Evolutionary conservation across 345 rosid genomes (phyloP).

Genomic region (Crucihimalaya himalaica): DNA sequence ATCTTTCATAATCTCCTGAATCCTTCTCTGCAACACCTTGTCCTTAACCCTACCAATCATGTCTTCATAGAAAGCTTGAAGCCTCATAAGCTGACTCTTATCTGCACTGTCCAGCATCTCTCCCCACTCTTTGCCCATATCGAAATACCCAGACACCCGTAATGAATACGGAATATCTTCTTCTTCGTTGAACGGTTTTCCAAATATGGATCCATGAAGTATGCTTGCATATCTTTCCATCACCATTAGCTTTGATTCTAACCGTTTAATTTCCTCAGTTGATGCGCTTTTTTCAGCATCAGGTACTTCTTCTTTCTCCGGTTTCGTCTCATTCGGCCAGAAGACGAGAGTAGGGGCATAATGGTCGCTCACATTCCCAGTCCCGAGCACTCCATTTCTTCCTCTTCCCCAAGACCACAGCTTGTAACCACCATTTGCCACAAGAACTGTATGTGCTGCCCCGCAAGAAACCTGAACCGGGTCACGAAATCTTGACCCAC

Average conservation of each 20-base stretch:
- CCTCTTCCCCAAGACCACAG: conserved; percentile 98
- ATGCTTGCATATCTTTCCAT: conserved; percentile 78
- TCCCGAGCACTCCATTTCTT: conserved; percentile 87
- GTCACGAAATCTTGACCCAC: conserved; percentile 54
- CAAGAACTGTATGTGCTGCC: conserved; percentile 86
- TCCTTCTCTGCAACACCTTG: conserved; percentile 76
- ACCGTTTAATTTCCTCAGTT: conserved; percentile 65
- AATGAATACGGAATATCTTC: conserved; percentile 64
- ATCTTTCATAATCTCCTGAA: conserved; percentile 79
- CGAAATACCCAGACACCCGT: conserved; percentile 52
- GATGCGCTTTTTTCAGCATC: conserved; percentile 53
- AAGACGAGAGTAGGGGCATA: conserved; percentile 52
- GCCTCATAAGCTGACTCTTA: conserved; percentile 58
- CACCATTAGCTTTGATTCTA: conserved; percentile 57
- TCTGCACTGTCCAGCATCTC: conserved; percentile 77
- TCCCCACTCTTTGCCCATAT: conserved; percentile 80
- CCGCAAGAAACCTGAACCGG: conserved; percentile 80
- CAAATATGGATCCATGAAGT: conserved; percentile 83
- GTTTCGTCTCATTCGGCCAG: conserved; percentile 57
- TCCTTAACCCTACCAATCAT: conserved; percentile 82
- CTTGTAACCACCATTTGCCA: conserved; percentile 68
- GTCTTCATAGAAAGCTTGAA: conserved; percentile 74
- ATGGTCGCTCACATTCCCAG: conserved; percentile 52
- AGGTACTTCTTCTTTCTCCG: conserved; percentile 25
- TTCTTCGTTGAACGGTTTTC: conserved; percentile 68